phyloP scores from a whole-genome alignment of 495 filamentous ascomycete genomes.

The Penicillium antarcticum region DNA sequence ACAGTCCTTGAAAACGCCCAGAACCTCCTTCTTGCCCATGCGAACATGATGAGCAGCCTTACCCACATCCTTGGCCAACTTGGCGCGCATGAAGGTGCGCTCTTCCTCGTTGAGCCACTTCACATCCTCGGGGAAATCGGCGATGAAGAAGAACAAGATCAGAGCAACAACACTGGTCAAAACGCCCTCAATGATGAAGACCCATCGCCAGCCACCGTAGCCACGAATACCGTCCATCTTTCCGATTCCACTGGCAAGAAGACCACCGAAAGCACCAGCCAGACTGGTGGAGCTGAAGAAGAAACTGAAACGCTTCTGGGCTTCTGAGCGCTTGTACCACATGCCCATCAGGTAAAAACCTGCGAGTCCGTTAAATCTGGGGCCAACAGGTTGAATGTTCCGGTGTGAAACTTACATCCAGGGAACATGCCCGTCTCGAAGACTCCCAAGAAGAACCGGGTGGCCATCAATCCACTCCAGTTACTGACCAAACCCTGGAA shows the following conservation, averaged over 20 bases:
- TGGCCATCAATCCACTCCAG: slow-evolving; percentile 74
- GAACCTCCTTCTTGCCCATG: slow-evolving; percentile 61
- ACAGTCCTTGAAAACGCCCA: slow-evolving; percentile 72
- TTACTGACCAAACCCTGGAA: slow-evolving; percentile 78
- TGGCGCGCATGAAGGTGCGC: slow-evolving; percentile 65
- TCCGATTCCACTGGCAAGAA: slow-evolving; percentile 79
- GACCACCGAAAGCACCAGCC: slow-evolving; percentile 82
- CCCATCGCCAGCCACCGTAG: slow-evolving; percentile 86
- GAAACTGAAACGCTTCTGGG: slow-evolving; percentile 84
- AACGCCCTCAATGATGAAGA: slow-evolving; percentile 67
- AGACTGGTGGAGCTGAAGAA: slow-evolving; percentile 84
- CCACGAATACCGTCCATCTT: slow-evolving; percentile 64
- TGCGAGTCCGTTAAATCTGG: slow-evolving; percentile 5
- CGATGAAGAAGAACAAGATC: slow-evolving; percentile 74
- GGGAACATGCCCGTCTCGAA: slow-evolving; percentile 92
- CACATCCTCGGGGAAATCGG: slow-evolving; percentile 65
- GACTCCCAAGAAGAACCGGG: slow-evolving; percentile 82
- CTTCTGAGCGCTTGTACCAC: slow-evolving; percentile 88
- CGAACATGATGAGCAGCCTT: slow-evolving; percentile 62
- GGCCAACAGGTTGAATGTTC: neutral
- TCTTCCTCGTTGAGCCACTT: slow-evolving; percentile 71
- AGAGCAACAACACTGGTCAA: slow-evolving; percentile 71
- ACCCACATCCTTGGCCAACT: slow-evolving; percentile 77
- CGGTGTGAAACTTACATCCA: slow-evolving; percentile 38
- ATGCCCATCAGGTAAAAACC: slow-evolving; percentile 81